These are phyloP conservation scores for Vigna radiata DNA, from an alignment of 306 rosid species.

Conservation along the genomic window DNA sequence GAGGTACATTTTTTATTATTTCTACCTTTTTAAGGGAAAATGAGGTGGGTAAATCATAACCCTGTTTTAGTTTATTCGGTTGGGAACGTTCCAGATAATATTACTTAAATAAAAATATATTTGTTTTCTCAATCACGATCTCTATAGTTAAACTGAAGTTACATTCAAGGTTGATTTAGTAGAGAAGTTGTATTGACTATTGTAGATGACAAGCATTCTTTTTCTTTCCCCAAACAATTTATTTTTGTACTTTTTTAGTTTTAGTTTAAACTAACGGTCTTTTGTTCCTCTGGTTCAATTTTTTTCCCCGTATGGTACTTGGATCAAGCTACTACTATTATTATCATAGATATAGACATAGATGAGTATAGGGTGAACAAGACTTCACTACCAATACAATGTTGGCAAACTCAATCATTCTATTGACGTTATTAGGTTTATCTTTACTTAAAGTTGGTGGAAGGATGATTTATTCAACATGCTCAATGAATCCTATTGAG, in stretches of 20 bases:
- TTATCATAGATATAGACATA: background rate
- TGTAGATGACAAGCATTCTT: conserved; percentile 1
- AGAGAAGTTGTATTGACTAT: conserved; percentile 36
- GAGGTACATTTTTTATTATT: conserved; percentile 40
- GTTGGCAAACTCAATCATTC: conserved; percentile 26
- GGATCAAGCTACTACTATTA: conserved; percentile 33
- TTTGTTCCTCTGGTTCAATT: conserved; percentile 20
- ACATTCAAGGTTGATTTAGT: conserved; percentile 1
- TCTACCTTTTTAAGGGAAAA: conserved; percentile 25
- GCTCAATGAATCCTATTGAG: conserved; percentile 97
- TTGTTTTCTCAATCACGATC: conserved; percentile 21
- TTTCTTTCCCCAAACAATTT: conserved; percentile 14
- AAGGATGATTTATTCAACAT: conserved; percentile 92
- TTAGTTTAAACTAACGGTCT: conserved; percentile 25
- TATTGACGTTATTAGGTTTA: conserved; percentile 61
- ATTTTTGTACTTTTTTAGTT: conserved; percentile 19
- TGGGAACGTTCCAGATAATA: conserved; percentile 9
- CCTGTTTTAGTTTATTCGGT: conserved; percentile 29
- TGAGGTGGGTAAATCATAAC: conserved; percentile 11
- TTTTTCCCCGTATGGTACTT: background rate
- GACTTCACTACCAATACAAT: background rate
- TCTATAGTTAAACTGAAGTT: conserved; percentile 18
- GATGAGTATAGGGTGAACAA: conserved; percentile 15
- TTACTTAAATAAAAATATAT: conserved; percentile 1
- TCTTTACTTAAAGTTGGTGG: conserved; percentile 94